phyloP scores from a whole-genome alignment of 2,329 filamentous ascomycete species.

The Clonostachys sp. region DNA sequence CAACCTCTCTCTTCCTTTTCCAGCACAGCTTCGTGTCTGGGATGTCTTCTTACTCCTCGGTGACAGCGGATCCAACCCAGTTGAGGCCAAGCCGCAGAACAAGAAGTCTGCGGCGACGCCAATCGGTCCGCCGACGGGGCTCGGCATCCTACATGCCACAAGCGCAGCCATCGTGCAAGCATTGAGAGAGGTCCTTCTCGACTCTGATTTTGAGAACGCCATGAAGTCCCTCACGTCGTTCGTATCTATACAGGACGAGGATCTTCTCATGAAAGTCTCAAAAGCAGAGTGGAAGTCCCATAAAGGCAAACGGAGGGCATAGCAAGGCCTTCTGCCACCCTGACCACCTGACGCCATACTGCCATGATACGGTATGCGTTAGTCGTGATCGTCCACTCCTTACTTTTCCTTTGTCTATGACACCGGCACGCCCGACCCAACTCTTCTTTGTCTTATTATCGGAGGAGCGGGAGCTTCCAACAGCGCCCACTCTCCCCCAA shows the following conservation, averaged over 20 bases:
- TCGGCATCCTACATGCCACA: conserved; percentile 87
- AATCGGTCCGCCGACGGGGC: conserved; percentile 34
- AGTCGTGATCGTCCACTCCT: no score
- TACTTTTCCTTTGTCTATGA: no score
- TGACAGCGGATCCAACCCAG: conserved; percentile 19
- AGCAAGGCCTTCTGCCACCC: conserved; percentile 19
- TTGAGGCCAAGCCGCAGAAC: conserved; percentile 7
- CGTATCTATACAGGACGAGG: conserved; percentile 91
- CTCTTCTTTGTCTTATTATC: background rate
- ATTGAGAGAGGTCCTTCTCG: conserved; percentile 80
- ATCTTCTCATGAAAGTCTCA: conserved; percentile 86
- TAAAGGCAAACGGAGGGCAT: conserved; percentile 38
- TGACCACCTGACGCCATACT: no score
- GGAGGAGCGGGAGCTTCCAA: background rate
- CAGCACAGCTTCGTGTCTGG: conserved; percentile 92
- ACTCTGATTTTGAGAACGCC: conserved; percentile 93
- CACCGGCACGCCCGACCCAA: background rate
- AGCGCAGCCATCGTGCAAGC: conserved; percentile 88
- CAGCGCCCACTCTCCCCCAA: no score
- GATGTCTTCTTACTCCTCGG: conserved; percentile 96
- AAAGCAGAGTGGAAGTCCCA: conserved; percentile 78
- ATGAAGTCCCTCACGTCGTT: conserved; percentile 97
- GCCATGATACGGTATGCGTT: no score
- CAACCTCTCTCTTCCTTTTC: conserved; percentile 93
- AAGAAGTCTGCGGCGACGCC: conserved; percentile 1